Base-by-base conservation (phyloP, 2,329 filamentous ascomycete species). In the Penicillium sp. region DNA sequence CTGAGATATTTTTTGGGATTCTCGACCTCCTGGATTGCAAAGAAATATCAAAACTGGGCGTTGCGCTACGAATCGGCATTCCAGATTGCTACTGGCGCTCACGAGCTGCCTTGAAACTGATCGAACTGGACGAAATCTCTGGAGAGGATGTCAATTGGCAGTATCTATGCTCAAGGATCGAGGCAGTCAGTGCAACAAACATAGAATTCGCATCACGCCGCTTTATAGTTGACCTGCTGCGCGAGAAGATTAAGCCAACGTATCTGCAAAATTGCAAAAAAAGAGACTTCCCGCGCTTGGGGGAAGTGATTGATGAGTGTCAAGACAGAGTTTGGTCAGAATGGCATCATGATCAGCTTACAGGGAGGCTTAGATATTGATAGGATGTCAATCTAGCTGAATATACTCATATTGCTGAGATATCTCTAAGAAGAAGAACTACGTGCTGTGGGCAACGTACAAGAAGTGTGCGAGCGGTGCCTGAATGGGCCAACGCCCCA, bases 61-160 rank as follows among this genome's bases (percentile, higher is more conserved):
- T 47, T 14, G 43, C 43, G 16, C n/a, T 26, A 5, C 42, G 18
- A 54, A 47, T 47, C 20, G 28, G 5, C 11, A 38, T 54, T 54
- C 28, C 42, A 38, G 43, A 54, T 26, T 24, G 26, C 51, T 54
- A 54, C 42, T 54, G 51, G 51, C 28, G 43, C 51, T 40, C 42
- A 54, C 51, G 51, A 38, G 42, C 42, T 47, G 42, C 51, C 40
- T 47, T 47, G 42, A 40, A 6, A 9, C 16, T 54, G 20, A 40
- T 47, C 47, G 51, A 54, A 42, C 38, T 54, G 2, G 20, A 47
- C 16, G 42, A 54, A 54, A 54, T 54, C 18, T 28, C 20, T 38
- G 28, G n/a, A 20, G 51, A 54, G 14, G 16, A 28, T 40, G 28
- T 54, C 14, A 40, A 46, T 53, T 52, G 51, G 42, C 51, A 53